Conservation (phyloP, 306 rosid genomes). For the Rubus parviflorus region DNA sequence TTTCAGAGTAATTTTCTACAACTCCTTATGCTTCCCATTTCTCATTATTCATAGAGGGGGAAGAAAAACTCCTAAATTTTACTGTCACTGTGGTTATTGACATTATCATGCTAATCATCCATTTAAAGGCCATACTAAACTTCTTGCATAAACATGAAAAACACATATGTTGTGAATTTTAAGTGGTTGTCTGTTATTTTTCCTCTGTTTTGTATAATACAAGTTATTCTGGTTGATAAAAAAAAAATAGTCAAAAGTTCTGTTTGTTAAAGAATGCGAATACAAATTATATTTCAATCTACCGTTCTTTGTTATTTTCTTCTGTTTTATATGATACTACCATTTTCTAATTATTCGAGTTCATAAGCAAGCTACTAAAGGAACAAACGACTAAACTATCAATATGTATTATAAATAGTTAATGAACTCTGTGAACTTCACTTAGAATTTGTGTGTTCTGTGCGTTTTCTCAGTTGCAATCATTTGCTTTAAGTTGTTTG, state of each 20-base stretch:
- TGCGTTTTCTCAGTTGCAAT: neutral
- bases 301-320: neutral
- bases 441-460: neutral
- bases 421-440: neutral
- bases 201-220: too few relatives aligned
- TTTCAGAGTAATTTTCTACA: conserved; percentile 57
- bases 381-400: neutral
- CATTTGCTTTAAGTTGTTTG: neutral
- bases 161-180: neutral
- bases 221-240: too few relatives aligned
- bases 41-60: neutral
- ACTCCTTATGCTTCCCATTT: neutral
- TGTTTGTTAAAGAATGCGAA: neutral
- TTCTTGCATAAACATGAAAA: neutral
- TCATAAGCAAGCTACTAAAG: neutral
- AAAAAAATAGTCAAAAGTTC: too few relatives aligned
- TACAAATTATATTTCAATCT: neutral
- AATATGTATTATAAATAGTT: neutral
- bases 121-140: neutral
- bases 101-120: neutral
- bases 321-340: neutral
- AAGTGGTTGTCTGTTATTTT: too few relatives aligned
- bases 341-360: neutral
- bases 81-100: neutral
- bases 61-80: too few relatives aligned